phyloP scores from a whole-genome alignment of 129 eudicot species.

The Erigeron canadensis region DNA sequence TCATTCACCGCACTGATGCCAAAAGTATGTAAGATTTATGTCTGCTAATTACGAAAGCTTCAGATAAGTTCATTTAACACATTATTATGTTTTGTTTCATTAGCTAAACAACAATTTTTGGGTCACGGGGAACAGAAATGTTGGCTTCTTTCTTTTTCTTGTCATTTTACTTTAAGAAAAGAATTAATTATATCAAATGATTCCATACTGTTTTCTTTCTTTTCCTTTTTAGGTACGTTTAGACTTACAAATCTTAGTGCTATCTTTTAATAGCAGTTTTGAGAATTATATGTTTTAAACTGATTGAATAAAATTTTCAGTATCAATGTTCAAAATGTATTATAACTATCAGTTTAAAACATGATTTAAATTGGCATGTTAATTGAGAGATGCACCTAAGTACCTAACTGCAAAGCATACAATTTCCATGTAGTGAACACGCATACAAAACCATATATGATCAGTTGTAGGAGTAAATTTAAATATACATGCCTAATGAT shows the following conservation, averaged over 20 bases:
- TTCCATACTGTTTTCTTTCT: conserved; percentile 3
- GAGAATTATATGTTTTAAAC: background rate
- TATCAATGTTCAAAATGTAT: too few species aligned
- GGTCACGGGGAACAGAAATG: conserved; percentile 15
- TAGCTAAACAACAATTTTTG: too few species aligned
- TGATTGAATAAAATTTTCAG: too few species aligned
- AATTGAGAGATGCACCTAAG: conserved; percentile 31
- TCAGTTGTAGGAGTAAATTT: conserved; percentile 17
- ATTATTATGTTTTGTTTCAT: background rate
- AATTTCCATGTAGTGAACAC: conserved; percentile 10
- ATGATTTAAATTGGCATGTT: conserved; percentile 23
- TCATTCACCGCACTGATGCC: too few species aligned
- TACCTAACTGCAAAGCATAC: conserved; percentile 23
- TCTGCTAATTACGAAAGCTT: background rate
- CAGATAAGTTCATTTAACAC: background rate
- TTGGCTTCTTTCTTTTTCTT: conserved; percentile 8
- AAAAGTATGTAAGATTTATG: background rate
- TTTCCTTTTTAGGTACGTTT: background rate
- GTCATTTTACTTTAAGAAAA: conserved; percentile 18
- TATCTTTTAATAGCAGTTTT: background rate
- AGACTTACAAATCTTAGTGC: background rate
- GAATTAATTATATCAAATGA: conserved; percentile 7
- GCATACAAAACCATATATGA: background rate
- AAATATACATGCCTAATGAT: conserved; percentile 8
- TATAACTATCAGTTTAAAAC: background rate